Base-by-base conservation (phyloP, 1,284 basidiomycete species). In the Dichomitus squalens region DNA sequence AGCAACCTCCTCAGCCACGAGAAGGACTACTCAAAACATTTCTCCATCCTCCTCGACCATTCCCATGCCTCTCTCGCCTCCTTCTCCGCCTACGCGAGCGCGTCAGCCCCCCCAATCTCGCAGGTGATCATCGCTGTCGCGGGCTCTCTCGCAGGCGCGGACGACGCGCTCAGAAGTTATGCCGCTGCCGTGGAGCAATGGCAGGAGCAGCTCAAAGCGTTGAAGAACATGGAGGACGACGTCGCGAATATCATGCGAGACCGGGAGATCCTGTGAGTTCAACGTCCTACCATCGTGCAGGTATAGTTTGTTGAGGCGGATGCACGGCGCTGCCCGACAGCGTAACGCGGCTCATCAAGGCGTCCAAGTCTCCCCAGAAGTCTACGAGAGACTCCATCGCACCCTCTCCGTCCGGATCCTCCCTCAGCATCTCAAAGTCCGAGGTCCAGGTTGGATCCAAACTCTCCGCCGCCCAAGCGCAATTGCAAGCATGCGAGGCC, bases 401-500 rank as follows among this genome's bases (percentile, higher is more conserved):
- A 11, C 31, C 44, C 57, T 63, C 68, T 55, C 66, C 63, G 67
- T 66, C 69, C 0, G 64, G 76, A 0, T 76, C 79, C 53, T 55
- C 72, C 53, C 55, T 79, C 56, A 69, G 73, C 69, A 16, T 78
- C 71, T 36, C 69, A 66, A 60, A 74, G 66, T 35, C 74, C 67
- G 49, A 70, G 70, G 39, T 75, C 68, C 25, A 66, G 2, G 55
- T 73, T 4, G 66, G 75, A 11, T 65, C 74, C 23, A 92, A 89
- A 68, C 78, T 92, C 9, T 76, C 77, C 0, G 71, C 80, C 2
- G 89, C 89, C 0, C 90, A 92, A 63, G 75, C 84, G 0, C 87
- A 92, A 61, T 74, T 92, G 16, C 88, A 91, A 63, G 90, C 88
- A 7, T 93, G 90, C 69, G 89, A 92, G 66, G 76, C 81, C 0